A percentile compares a stretch with the other conserved stretches of the same genome.
Evolutionary conservation across 495 filamentous ascomycete species (phyloP).

Genomic region (Tuber melanosporum): DNA sequence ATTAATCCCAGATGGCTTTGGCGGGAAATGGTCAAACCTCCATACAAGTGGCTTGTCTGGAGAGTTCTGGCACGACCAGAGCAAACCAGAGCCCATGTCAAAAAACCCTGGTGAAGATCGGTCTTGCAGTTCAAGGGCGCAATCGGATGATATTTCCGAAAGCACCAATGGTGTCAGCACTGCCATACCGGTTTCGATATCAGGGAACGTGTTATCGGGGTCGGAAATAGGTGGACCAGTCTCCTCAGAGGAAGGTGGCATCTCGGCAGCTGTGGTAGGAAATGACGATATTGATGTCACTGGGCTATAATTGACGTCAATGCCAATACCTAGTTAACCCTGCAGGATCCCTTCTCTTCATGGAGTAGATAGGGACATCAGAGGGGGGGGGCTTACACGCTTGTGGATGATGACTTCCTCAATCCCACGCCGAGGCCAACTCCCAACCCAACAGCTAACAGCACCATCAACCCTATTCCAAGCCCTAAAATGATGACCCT

Average conservation of each 20-base stretch:
- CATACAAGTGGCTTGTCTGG: slow-evolving; percentile 23
- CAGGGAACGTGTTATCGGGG: slow-evolving; percentile 30
- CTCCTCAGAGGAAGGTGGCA: slow-evolving; percentile 32
- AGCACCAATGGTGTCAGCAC: slow-evolving; percentile 24
- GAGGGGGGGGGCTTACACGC: slow-evolving; percentile 12
- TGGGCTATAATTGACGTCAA: not conserved
- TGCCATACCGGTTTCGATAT: slow-evolving; percentile 25
- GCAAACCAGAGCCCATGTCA: slow-evolving; percentile 21
- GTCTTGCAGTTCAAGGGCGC: slow-evolving; percentile 8
- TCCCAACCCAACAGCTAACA: slow-evolving; percentile 34
- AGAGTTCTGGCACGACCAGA: slow-evolving; percentile 34
- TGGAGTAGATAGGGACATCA: not conserved
- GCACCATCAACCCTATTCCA: slow-evolving; percentile 20
- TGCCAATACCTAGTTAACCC: not conserved
- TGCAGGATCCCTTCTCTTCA: not conserved
- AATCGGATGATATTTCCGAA: slow-evolving; percentile 7
- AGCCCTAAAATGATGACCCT: slow-evolving; percentile 19
- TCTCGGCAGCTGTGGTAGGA: slow-evolving; percentile 6
- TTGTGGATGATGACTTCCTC: not conserved
- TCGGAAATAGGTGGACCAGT: slow-evolving; percentile 30
- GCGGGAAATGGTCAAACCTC: slow-evolving; percentile 21
- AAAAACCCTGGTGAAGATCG: slow-evolving; percentile 23
- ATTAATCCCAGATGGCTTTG: not conserved
- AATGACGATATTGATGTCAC: slow-evolving; percentile 14
- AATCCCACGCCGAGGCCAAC: slow-evolving; percentile 36